Base-by-base conservation (phyloP, 2,329 filamentous ascomycete species). In the Calonectria hongkongensis region DNA sequence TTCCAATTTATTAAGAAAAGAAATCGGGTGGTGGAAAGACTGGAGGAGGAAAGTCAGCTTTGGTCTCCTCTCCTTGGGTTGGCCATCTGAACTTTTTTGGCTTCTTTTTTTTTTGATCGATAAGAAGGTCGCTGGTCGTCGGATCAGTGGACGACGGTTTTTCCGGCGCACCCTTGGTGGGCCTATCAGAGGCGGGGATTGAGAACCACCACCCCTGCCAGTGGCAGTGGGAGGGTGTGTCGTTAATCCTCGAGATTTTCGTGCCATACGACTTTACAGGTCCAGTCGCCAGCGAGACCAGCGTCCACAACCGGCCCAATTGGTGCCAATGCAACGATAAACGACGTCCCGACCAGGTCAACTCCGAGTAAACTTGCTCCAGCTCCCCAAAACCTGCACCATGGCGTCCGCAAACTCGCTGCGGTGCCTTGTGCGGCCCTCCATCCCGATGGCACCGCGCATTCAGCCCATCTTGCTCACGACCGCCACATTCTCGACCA, bases 401-500 rank as follows among this genome's bases (percentile, higher is more conserved):
- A 86, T 86, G 85, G 85, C 85, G 47, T 83, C 84, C 73, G 79
- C 76, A 74, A 85, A 81, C 77, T 86, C 82, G 75, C 83, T 85
- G 75, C 87, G 83, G 79, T 86, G 82, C 83, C 86, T 87, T 78
- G 81, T 82, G 68, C 82, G 82, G 81, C 82, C 84, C 62, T 73
- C 80, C 75, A 68, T 83, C 67, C 76, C 80, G 60, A 76, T 80
- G 76, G 77, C 81, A 78, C 79, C 82, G 77, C 81, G 81, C 78
- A 77, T 84, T 74, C 79, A 81, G 73, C 80, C 79, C 72, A 73
- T 81, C 77, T 70, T 82, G 73, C 41, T 79, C 79, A 27, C 82
- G 70, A 77, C 82, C 54, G 85, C 88, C 47, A 73, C 84, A n/a
- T 87, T 88, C 79, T 86, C 87, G 41, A 87, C 82, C 45, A 78